Base-by-base conservation (phyloP, 768 basidiomycete species). In the Mycena belliarum region DNA sequence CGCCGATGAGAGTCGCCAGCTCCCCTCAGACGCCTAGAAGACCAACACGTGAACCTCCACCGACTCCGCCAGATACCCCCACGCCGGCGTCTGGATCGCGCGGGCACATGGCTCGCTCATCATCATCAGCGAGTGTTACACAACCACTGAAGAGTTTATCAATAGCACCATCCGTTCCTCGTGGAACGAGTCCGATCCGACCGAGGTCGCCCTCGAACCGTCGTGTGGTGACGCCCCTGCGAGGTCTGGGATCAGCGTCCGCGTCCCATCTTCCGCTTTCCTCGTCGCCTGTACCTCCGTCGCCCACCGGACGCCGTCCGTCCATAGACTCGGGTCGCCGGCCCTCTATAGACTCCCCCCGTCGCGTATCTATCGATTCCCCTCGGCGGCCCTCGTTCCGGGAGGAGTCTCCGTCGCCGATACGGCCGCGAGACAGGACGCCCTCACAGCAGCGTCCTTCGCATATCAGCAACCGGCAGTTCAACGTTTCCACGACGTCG, bases 401-500 rank as follows among this genome's bases (percentile, higher is more conserved):
- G 63, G 72, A 73, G 21, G 77, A 72, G 49, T 79, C 79, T 8
- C 75, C 81, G 15, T 66, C 79, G 12, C 78, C 81, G 5, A 69
- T 75, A 63, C 81, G 73, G 45, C 74, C 75, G 47, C 79, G 79
- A 41, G 72, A 76, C 8, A 67, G 73, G 35, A 80, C 81, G 9
- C 82, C 83, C 29, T 73, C 72, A 15, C 83, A 80, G 59, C 73
- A 75, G 61, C 67, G 76, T 25, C 82, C 83, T 68, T 70, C 76
- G 23, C 82, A 84, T 21, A 20, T 49, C 54, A 83, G 79, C 66
- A 83, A 79, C 66, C 78, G 80, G 15, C 80, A 82, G 65, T 75
- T 79, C 64, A 89, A 83, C 66, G 73, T 82, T 23, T 88, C 86
- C n/a, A 75, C 82, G 6, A 74, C 81, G 0, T 87, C 87, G 0